Conservation (phyloP, 192 early-diverging fungal species). For the Coemansia sp. region DNA sequence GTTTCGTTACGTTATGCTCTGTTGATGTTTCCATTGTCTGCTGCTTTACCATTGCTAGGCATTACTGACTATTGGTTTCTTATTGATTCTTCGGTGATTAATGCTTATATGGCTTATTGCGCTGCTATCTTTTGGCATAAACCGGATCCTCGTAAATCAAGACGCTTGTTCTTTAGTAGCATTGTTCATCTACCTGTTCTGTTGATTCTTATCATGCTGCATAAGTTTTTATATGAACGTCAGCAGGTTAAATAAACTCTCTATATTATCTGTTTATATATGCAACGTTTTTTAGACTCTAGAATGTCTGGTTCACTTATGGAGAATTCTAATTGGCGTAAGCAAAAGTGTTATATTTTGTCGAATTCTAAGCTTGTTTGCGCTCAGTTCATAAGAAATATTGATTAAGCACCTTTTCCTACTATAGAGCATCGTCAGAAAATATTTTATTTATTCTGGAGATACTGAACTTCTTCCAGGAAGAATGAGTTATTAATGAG, state of each 20-base stretch:
- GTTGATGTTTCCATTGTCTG: constrained; percentile 71
- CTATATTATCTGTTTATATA: too few species aligned
- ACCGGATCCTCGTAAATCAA: constrained; percentile 76
- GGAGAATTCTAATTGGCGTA: too few species aligned
- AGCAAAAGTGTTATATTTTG: too few species aligned
- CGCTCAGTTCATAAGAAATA: too few species aligned
- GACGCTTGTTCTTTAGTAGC: constrained; percentile 88
- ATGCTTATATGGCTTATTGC: constrained; percentile 67
- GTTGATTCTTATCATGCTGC: constrained; percentile 83
- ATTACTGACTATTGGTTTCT: constrained; percentile 80
- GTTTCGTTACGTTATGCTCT: constrained; percentile 80
- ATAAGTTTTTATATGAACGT: constrained; percentile 64
- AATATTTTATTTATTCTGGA: too few species aligned
- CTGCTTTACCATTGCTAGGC: constrained; percentile 61
- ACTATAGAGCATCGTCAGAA: too few species aligned
- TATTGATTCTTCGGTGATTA: constrained; percentile 71
- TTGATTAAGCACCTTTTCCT: too few species aligned
- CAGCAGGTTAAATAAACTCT: not conserved
- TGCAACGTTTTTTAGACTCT: too few species aligned
- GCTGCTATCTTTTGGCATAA: constrained; percentile 80
- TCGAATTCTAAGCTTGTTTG: too few species aligned
- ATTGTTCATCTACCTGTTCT: constrained; percentile 85
- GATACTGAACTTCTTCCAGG: too few species aligned
- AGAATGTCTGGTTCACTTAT: too few species aligned
- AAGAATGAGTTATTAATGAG: too few species aligned